phyloP scores from a whole-genome alignment of 148 eudicot species.

The Chenopodium formosanum region DNA sequence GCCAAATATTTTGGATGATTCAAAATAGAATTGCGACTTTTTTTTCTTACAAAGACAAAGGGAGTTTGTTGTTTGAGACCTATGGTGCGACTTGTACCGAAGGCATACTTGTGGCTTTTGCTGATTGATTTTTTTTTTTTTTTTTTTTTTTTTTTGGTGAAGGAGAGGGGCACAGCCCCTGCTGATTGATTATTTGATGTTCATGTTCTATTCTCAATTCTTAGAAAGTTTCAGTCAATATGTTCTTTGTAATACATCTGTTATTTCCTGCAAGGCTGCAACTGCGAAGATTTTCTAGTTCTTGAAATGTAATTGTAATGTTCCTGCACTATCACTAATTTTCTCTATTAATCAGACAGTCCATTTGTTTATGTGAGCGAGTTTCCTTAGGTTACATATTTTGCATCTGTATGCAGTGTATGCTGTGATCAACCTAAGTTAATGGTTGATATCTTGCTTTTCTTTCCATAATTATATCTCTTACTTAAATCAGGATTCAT shows the following conservation, averaged over 20 bases:
- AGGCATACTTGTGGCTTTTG: neutral
- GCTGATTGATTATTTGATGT: neutral
- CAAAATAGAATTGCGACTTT: too few relatives aligned
- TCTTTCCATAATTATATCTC: conserved; percentile 19
- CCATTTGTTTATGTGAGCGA: neutral
- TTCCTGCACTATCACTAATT: neutral
- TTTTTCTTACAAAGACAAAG: too few relatives aligned
- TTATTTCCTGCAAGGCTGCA: neutral
- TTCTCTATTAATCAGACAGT: neutral
- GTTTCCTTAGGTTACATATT: neutral
- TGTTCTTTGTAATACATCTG: neutral
- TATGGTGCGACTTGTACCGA: neutral
- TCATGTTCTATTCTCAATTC: neutral
- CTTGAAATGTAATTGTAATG: neutral
- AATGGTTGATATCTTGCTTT: conserved; percentile 28
- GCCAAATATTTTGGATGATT: too few relatives aligned
- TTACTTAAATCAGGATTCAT: neutral
- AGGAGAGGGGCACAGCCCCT: too few relatives aligned
- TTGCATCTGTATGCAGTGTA: neutral
- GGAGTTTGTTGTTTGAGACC: too few relatives aligned
- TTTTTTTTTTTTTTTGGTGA: too few relatives aligned
- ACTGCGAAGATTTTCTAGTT: neutral
- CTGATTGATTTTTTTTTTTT: neutral
- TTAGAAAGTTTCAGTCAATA: neutral
- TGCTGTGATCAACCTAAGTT: neutral